Base-by-base conservation (phyloP, 83 land plant species). In the Picea engelmannii region DNA sequence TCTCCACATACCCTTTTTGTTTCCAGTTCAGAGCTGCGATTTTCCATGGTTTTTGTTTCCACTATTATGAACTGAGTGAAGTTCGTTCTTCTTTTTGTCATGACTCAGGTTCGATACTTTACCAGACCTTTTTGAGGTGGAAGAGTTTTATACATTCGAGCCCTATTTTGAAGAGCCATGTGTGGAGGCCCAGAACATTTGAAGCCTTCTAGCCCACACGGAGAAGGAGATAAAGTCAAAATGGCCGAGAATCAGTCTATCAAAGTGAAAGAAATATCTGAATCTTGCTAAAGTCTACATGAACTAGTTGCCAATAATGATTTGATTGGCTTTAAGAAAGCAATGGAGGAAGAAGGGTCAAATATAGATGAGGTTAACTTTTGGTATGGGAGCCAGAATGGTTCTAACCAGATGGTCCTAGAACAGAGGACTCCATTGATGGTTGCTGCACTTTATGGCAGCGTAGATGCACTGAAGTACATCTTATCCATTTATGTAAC, bases 261-360 rank as follows among this genome's bases (percentile, higher is more conserved):
- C 58, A 73, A 73, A 73, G 82, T 87, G 62, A 85, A 83, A 78
- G 84, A 85, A 25, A 75, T 59, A 13, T 83, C 84, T 24, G 89
- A 83, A 75, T 52, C 84, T 62, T 79, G 79, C 78, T 74, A 88
- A 17, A 88, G 74, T 68, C 84, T 93, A 58, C 94, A 92, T 40
- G 96, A 91, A 35, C 88, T 91, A 15, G 92, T 94, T 21, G 96
- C 96, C 27, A 86, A 91, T 82, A 82, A 91, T 78, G 94, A 93
- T 17, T 47, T 90, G 59, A 89, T 86, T 12, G 84, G 77, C 58
- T 93, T 91, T 76, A 86, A 82, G 65, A 76, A 76, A 42, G 78
- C 66, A 3, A 35, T 84, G 44, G 90, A 88, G 61, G 79, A 79
- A 23, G 89, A 86, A 8, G 86, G 38, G 38, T 35, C 38, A 35